Evolutionary conservation across 1,139 yeast genomes (phyloP).

Genomic region (Eremothecium cymbalariae): DNA sequence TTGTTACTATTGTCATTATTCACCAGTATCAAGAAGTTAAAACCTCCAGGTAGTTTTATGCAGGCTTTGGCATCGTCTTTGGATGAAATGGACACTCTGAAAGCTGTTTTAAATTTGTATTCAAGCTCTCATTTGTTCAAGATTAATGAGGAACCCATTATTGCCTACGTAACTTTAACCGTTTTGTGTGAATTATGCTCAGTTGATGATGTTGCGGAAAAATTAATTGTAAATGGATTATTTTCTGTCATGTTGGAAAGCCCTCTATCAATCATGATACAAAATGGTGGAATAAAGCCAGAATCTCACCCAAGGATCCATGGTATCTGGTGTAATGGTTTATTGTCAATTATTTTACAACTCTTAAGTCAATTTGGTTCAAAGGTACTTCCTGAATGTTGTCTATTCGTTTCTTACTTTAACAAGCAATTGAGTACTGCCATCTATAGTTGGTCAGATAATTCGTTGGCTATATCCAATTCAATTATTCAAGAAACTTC

Average conservation of each 20-base stretch:
- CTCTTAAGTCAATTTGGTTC: constrained; percentile 58
- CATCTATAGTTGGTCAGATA: constrained; percentile 62
- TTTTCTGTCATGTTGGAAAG: constrained; percentile 67
- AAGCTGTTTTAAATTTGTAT: constrained; percentile 56
- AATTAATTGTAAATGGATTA: constrained; percentile 55
- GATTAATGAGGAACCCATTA: constrained; percentile 53
- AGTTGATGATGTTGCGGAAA: constrained; percentile 57
- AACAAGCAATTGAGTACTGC: constrained; percentile 58
- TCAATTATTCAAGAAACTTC: constrained; percentile 70
- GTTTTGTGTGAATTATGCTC: constrained; percentile 63
- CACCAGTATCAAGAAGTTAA: constrained; percentile 47
- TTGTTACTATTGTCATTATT: constrained; percentile 55
- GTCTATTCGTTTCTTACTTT: constrained; percentile 57
- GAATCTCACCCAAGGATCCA: constrained; percentile 49
- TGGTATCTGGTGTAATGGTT: constrained; percentile 73
- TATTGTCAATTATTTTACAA: constrained; percentile 58
- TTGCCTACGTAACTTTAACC: constrained; percentile 66
- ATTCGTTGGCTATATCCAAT: constrained; percentile 51
- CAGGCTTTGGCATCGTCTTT: constrained; percentile 46
- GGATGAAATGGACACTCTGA: constrained; percentile 52
- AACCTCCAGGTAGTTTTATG: constrained; percentile 44
- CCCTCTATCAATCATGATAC: constrained; percentile 59
- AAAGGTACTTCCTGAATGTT: constrained; percentile 54
- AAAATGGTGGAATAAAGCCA: constrained; percentile 54
- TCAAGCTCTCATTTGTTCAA: constrained; percentile 59